These are phyloP conservation scores for Cyclotella choctawhatcheeana DNA, from an alignment of 108 stramenopile genomes.

Conservation along the genomic window DNA sequence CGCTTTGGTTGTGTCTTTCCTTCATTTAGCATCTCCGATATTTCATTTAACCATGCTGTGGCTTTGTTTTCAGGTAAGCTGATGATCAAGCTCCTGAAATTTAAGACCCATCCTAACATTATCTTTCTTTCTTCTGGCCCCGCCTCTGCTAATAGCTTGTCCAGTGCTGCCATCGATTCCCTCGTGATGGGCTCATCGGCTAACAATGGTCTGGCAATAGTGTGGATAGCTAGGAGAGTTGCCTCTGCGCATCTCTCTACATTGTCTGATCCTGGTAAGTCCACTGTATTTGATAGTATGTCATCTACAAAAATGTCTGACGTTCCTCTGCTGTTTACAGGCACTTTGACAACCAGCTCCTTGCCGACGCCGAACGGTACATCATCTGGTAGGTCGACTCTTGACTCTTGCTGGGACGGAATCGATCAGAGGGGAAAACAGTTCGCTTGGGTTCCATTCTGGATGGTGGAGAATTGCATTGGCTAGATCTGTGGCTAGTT, in stretches of 20 bases:
- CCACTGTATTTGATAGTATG: background rate
- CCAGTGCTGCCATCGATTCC: constrained; percentile 20
- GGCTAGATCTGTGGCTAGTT: constrained; percentile 12
- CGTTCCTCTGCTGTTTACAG: background rate
- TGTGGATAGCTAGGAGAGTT: constrained; percentile 13
- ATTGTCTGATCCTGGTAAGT: constrained; percentile 17
- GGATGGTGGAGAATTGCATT: constrained; percentile 8
- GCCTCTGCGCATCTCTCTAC: background rate
- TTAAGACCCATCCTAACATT: constrained; percentile 26
- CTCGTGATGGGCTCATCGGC: constrained; percentile 11
- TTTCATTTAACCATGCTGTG: constrained; percentile 19
- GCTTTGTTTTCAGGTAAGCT: constrained; percentile 33
- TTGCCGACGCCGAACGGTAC: background rate
- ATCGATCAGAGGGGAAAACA: background rate
- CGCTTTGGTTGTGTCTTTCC: background rate
- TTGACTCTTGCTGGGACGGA: background rate
- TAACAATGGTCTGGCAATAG: background rate
- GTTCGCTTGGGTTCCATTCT: background rate
- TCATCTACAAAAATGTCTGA: background rate
- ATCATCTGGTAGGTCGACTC: background rate
- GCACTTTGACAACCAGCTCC: background rate
- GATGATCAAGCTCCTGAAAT: constrained; percentile 12
- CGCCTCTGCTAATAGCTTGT: constrained; percentile 29
- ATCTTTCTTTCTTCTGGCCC: constrained; percentile 15
- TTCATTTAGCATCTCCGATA: constrained; percentile 1